phyloP scores from a whole-genome alignment of 2,329 filamentous ascomycete genomes.

The Xylariomycetidae sp. region DNA sequence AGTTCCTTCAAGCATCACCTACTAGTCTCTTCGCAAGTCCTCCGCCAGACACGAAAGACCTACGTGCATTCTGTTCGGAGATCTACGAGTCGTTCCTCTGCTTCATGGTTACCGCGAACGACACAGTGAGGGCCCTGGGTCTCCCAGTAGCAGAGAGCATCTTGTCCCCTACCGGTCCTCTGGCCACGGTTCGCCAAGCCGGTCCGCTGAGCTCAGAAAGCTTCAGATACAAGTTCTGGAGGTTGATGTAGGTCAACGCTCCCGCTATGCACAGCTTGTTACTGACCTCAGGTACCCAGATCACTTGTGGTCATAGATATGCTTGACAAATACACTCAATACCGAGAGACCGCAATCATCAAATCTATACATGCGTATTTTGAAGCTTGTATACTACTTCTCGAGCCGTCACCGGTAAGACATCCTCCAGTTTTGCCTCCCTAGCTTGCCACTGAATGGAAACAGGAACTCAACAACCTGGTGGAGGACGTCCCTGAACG shows the following conservation, averaged over 20 bases:
- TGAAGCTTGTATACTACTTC: conserved; percentile 45
- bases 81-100: conserved; percentile 48
- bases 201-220: conserved; percentile 30
- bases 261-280: conserved; percentile 10
- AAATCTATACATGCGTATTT: conserved; percentile 49
- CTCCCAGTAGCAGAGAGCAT: conserved; percentile 41
- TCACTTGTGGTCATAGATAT: conserved; percentile 41
- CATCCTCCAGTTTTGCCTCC: neutral
- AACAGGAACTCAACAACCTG: conserved; percentile 48
- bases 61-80: conserved; percentile 34
- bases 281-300: conserved; percentile 23
- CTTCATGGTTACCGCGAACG: conserved; percentile 47
- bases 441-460: conserved; percentile 6
- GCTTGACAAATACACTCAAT: conserved; percentile 40
- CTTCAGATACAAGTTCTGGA: conserved; percentile 45
- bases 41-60: conserved; percentile 28
- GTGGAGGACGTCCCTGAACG: conserved; percentile 51
- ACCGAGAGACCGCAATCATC: conserved; percentile 38
- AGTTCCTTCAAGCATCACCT: conserved; percentile 51
- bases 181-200: conserved; percentile 30
- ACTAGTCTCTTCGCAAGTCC: conserved; percentile 39
- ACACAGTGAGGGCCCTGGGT: conserved; percentile 42
- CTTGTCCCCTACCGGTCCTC: conserved; percentile 33
- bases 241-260: conserved; percentile 37
- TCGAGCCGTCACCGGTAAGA: conserved; percentile 44